A percentile compares a stretch with the other conserved stretches of the same genome.
Conservation (phyloP, 1,139 yeast genomes). For the Candida freyschussii region DNA sequence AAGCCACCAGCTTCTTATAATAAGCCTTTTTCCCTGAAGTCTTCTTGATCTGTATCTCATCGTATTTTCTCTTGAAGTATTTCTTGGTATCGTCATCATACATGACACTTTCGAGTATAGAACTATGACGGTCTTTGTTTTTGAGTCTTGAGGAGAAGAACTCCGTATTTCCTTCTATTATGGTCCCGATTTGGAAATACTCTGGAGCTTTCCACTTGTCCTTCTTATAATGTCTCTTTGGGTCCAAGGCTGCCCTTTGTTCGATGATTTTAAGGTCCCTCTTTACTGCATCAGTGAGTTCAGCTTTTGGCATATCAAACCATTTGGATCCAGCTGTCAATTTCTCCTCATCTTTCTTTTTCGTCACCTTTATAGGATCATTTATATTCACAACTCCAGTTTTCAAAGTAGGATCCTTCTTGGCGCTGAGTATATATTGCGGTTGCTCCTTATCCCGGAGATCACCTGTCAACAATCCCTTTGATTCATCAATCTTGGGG, state of each 20-base stretch:
- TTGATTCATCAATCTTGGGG: slow-evolving; percentile 17
- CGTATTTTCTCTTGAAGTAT: slow-evolving; percentile 81
- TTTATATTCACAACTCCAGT: slow-evolving; percentile 16
- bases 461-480: slow-evolving; percentile 8
- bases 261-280: slow-evolving; percentile 76
- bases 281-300: slow-evolving; percentile 55
- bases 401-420: slow-evolving; percentile 11
- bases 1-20: slow-evolving; percentile 60
- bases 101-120: slow-evolving; percentile 78
- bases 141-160: slow-evolving; percentile 67
- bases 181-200: slow-evolving; percentile 83
- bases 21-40: slow-evolving; percentile 72
- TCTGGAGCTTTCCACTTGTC: slow-evolving; percentile 80
- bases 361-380: slow-evolving; percentile 18
- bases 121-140: slow-evolving; percentile 67
- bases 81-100: slow-evolving; percentile 63
- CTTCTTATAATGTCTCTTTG: slow-evolving; percentile 90
- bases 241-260: slow-evolving; percentile 89
- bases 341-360: slow-evolving; percentile 19
- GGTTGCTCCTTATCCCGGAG: slow-evolving; percentile 5
- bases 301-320: slow-evolving; percentile 82
- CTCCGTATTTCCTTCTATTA: slow-evolving; percentile 78
- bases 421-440: slow-evolving; percentile 18
- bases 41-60: slow-evolving; percentile 69
- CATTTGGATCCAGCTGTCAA: slow-evolving; percentile 52